Evolutionary conservation across 805 yeast species (phyloP).

Genomic region (Isabelozyma heimii): DNA sequence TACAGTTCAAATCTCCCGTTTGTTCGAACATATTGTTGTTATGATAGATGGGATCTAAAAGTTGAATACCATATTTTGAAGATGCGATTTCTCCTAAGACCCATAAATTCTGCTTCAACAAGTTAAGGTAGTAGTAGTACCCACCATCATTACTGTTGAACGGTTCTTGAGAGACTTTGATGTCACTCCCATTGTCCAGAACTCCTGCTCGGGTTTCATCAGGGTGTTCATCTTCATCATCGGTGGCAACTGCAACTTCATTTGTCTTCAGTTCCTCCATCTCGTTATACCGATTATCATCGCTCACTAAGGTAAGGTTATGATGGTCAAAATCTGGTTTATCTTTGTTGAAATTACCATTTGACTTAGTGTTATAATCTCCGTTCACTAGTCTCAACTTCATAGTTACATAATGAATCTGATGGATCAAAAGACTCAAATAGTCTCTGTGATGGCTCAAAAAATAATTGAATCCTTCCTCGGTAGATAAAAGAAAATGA

Average conservation of each 20-base stretch:
- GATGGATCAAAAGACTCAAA: slow-evolving; percentile 32
- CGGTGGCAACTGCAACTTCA: not conserved
- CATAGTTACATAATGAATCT: slow-evolving; percentile 12
- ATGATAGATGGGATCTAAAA: slow-evolving; percentile 31
- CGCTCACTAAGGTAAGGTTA: not conserved
- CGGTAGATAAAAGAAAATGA: slow-evolving; percentile 75
- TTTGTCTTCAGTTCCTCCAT: not conserved
- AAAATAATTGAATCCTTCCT: slow-evolving; percentile 70
- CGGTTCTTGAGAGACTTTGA: not conserved
- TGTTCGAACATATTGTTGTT: slow-evolving; percentile 10
- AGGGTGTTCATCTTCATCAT: not conserved
- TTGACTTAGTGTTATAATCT: not conserved
- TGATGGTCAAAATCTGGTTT: not conserved
- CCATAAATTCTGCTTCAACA: slow-evolving; percentile 78
- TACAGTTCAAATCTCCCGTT: slow-evolving; percentile 27
- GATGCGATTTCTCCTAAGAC: slow-evolving; percentile 82
- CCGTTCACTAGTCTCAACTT: slow-evolving; percentile 1
- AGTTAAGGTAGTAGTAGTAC: slow-evolving; percentile 19
- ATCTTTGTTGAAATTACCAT: not conserved
- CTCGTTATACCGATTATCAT: not conserved
- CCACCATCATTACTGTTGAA: slow-evolving; percentile 15
- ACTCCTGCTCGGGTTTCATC: not conserved
- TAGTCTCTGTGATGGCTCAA: slow-evolving; percentile 31
- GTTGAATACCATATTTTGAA: slow-evolving; percentile 61
- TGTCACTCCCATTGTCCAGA: too few species aligned